Evolutionary conservation across 192 early-diverging fungal species (phyloP).

Genomic region (Allomyces arbusculus): DNA sequence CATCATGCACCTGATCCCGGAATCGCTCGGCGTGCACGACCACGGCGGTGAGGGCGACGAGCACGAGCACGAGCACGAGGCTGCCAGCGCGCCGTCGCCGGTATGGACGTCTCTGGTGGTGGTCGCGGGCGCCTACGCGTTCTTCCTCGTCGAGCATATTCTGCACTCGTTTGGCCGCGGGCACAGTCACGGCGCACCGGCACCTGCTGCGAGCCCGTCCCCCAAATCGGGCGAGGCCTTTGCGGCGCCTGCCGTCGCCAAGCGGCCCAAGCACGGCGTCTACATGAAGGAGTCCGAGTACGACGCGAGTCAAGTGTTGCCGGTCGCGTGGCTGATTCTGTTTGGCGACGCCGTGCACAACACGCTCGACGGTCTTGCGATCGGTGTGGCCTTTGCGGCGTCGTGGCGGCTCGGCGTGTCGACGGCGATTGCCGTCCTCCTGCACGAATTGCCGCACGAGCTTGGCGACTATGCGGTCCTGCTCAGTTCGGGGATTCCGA

Average conservation of each 20-base stretch:
- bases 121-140: not conserved
- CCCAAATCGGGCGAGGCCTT: not conserved
- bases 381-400: slow-evolving; percentile 65
- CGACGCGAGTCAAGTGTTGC: slow-evolving; percentile 2
- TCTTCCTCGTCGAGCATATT: too few relatives aligned
- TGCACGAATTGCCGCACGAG: slow-evolving; percentile 80
- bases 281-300: slow-evolving; percentile 16
- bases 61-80: slow-evolving; percentile 17
- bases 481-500: slow-evolving; percentile 58
- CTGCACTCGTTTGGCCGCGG: too few relatives aligned
- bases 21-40: slow-evolving; percentile 5
- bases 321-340: slow-evolving; percentile 49
- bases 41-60: slow-evolving; percentile 37
- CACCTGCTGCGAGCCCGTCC: not conserved
- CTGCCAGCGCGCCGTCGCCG: not conserved
- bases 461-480: slow-evolving; percentile 77
- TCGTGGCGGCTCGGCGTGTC: slow-evolving; percentile 63
- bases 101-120: not conserved
- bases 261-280: slow-evolving; percentile 1
- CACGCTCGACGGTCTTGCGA: slow-evolving; percentile 67
- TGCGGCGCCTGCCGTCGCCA: too few relatives aligned
- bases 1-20: too few relatives aligned
- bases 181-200: too few relatives aligned
- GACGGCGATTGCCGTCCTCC: slow-evolving; percentile 65
- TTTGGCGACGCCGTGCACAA: slow-evolving; percentile 73